Conservation (phyloP, 495 filamentous ascomycete genomes). For the Achaetomiella virescens region DNA sequence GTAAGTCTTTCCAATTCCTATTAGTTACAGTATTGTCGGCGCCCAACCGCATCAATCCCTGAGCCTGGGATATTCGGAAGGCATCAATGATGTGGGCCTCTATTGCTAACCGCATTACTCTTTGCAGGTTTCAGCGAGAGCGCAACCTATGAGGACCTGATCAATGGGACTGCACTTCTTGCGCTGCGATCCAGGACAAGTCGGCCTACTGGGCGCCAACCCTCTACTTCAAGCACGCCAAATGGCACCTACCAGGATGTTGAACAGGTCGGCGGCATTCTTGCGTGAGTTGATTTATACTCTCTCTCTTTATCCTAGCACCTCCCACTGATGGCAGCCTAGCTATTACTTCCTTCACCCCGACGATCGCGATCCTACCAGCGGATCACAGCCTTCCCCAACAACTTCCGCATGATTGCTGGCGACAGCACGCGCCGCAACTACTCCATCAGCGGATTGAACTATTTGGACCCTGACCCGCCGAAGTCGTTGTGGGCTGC, state of each 20-base stretch:
- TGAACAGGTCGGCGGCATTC: constrained; percentile 54
- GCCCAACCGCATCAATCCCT: no score
- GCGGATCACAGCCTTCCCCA: constrained; percentile 65
- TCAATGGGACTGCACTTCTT: constrained; percentile 56
- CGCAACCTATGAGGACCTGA: constrained; percentile 45
- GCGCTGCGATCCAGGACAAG: constrained; percentile 56
- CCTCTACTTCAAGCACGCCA: constrained; percentile 55
- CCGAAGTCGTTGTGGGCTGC: constrained; percentile 62
- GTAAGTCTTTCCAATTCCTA: constrained; percentile 28
- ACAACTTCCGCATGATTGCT: constrained; percentile 78
- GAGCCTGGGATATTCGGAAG: no score
- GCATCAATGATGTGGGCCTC: background rate
- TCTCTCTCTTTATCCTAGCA: background rate
- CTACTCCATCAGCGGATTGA: constrained; percentile 53
- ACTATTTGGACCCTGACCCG: constrained; percentile 53
- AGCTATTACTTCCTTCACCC: constrained; percentile 69
- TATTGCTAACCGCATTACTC: constrained; percentile 1
- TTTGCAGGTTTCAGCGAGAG: constrained; percentile 42
- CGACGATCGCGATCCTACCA: constrained; percentile 41
- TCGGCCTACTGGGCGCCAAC: constrained; percentile 65
- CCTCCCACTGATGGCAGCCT: background rate
- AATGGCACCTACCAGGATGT: constrained; percentile 40
- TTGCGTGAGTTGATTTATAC: constrained; percentile 45
- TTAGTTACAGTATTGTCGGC: no score
- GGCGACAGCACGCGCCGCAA: constrained; percentile 64